A percentile compares a stretch with the other conserved stretches of the same genome.
Conservation (phyloP, 257 asterid genomes). For the Nemophila menziesii region DNA sequence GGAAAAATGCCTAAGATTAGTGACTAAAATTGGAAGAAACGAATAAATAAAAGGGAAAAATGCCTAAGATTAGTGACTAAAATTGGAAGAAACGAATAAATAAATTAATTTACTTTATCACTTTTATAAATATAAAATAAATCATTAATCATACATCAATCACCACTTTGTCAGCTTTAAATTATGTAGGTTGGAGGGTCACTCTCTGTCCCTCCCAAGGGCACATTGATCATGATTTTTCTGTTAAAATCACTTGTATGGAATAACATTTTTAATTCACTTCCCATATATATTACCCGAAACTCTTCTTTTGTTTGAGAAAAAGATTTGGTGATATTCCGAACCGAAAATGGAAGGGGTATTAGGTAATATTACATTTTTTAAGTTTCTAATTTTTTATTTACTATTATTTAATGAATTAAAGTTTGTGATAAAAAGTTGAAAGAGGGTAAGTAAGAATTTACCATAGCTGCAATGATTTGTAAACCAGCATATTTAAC, state of each 20-base stretch:
- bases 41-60: not conserved
- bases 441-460: not conserved
- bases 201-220: conserved; percentile 14
- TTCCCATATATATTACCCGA: too few species aligned
- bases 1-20: conserved; percentile 1
- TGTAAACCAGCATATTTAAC: conserved; percentile 83
- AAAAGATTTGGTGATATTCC: too few species aligned
- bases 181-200: conserved; percentile 15
- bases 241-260: not conserved
- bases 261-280: not conserved
- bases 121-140: not conserved
- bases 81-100: conserved; percentile 1
- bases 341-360: too few species aligned
- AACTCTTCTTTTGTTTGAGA: too few species aligned
- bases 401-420: too few species aligned
- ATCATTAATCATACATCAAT: conserved; percentile 16
- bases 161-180: conserved; percentile 1
- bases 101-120: not conserved
- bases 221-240: conserved; percentile 9
- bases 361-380: too few species aligned
- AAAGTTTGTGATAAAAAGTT: too few species aligned
- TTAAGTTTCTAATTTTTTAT: too few species aligned
- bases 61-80: conserved; percentile 5
- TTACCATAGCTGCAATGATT: conserved; percentile 64
- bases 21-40: conserved; percentile 5